Evolutionary conservation across 176 grass and related monocot genomes (phyloP).

Genomic region (Dactylis glomerata): DNA sequence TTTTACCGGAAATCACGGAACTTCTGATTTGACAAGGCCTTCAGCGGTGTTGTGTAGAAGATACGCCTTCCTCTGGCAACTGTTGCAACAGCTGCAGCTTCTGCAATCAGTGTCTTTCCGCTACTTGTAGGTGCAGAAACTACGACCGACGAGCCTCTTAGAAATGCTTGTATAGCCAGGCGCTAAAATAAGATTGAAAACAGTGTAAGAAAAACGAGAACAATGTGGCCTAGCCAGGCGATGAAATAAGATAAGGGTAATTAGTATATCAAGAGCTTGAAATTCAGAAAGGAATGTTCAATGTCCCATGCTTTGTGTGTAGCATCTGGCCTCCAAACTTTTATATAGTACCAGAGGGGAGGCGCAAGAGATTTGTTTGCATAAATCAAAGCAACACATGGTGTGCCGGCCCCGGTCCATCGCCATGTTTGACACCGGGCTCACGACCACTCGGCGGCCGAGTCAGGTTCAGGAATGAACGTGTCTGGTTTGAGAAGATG

Average conservation of each 20-base stretch:
- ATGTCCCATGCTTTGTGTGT: neutral
- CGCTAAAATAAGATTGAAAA: slow-evolving; percentile 50
- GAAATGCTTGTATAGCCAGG: slow-evolving; percentile 86
- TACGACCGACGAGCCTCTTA: slow-evolving; percentile 86
- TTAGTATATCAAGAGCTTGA: neutral
- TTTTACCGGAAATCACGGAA: slow-evolving; percentile 89
- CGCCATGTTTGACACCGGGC: neutral
- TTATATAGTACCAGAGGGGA: neutral
- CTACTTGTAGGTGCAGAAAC: slow-evolving; percentile 97
- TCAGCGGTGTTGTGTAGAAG: slow-evolving; percentile 94
- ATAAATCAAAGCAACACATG: slow-evolving; percentile 4
- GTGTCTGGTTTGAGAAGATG: neutral
- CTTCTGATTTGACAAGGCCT: slow-evolving; percentile 96
- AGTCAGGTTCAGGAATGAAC: neutral
- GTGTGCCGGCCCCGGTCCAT: neutral
- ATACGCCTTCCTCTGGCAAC: slow-evolving; percentile 77
- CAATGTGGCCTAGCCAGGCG: neutral
- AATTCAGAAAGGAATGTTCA: neutral
- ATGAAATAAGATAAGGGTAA: neutral
- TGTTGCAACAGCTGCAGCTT: slow-evolving; percentile 90
- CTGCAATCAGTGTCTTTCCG: slow-evolving; percentile 92
- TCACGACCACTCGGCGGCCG: neutral
- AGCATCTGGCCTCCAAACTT: neutral
- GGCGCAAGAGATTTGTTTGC: slow-evolving; percentile 1
- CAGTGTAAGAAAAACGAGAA: slow-evolving; percentile 23